These are phyloP conservation scores for Leccinellum albellum DNA, from an alignment of 768 basidiomycete genomes.

Conservation along the genomic window DNA sequence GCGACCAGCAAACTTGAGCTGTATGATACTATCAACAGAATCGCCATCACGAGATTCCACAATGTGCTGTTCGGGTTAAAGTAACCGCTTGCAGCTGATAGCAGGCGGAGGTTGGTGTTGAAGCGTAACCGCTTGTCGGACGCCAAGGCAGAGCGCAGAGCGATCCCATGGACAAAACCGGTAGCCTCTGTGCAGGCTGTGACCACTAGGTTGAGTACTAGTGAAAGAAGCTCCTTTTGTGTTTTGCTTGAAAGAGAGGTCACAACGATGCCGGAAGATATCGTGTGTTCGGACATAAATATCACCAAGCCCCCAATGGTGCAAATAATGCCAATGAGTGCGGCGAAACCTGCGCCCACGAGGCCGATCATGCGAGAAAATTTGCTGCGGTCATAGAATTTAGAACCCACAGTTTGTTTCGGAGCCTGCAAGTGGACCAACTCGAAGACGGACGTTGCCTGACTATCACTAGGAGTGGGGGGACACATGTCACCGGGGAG, in stretches of 20 bases:
- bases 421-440: conserved; percentile 13
- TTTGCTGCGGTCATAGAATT: conserved; percentile 28
- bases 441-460: conserved; percentile 17
- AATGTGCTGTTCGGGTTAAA: conserved; percentile 22
- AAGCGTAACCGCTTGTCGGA: conserved; percentile 24
- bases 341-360: conserved; percentile 23
- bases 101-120: conserved; percentile 30
- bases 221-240: conserved; percentile 20
- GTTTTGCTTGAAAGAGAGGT: conserved; percentile 8
- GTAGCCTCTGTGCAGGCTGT: conserved; percentile 28
- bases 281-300: conserved; percentile 18
- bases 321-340: conserved; percentile 23
- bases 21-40: conserved; percentile 30
- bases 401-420: conserved; percentile 20
- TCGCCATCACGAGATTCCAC: conserved; percentile 22
- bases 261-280: conserved; percentile 25
- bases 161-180: conserved; percentile 27
- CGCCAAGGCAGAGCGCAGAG: conserved; percentile 26
- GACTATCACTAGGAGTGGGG: conserved; percentile 2
- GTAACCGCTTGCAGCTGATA: conserved; percentile 20
- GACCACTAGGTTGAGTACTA: conserved; percentile 28
- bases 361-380: conserved; percentile 24
- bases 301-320: conserved; percentile 23
- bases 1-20: conserved; percentile 26
- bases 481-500: conserved; percentile 6